These are phyloP conservation scores for Hydrangea macrophylla DNA, from an alignment of 148 eudicot species.

Conservation along the genomic window DNA sequence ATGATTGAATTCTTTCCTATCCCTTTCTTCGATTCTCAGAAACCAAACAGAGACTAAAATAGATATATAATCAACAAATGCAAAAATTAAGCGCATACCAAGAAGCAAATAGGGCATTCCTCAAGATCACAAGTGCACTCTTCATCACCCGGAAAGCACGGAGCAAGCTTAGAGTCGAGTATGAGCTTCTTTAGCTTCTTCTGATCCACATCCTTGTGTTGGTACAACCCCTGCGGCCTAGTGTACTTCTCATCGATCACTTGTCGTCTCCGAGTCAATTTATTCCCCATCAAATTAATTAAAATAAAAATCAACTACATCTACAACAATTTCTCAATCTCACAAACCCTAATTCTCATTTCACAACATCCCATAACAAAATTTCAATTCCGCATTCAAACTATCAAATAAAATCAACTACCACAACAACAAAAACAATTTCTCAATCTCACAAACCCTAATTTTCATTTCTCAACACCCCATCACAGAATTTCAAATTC, in stretches of 20 bases:
- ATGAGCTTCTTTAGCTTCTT: conserved; percentile 98
- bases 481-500: conserved; percentile 6
- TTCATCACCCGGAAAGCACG: conserved; percentile 93
- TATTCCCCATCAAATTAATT: conserved; percentile 74
- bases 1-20: too few relatives aligned
- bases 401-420: conserved; percentile 3
- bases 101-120: conserved; percentile 95
- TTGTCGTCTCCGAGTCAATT: conserved; percentile 74
- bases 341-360: conserved; percentile 23
- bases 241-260: conserved; percentile 95
- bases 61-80: background rate
- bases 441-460: conserved; percentile 24
- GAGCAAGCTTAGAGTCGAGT: conserved; percentile 89
- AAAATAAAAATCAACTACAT: background rate
- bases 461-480: conserved; percentile 11
- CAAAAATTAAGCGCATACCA: conserved; percentile 44
- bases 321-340: conserved; percentile 7
- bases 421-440: background rate
- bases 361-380: conserved; percentile 6
- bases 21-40: too few relatives aligned
- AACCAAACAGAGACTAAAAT: background rate
- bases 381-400: background rate
- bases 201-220: conserved; percentile 90
- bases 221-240: conserved; percentile 94
- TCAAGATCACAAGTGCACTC: conserved; percentile 62